A percentile compares a stretch with the other conserved stretches of the same genome.
phyloP scores from a whole-genome alignment of 768 basidiomycete species.

The Suillus luteus region DNA sequence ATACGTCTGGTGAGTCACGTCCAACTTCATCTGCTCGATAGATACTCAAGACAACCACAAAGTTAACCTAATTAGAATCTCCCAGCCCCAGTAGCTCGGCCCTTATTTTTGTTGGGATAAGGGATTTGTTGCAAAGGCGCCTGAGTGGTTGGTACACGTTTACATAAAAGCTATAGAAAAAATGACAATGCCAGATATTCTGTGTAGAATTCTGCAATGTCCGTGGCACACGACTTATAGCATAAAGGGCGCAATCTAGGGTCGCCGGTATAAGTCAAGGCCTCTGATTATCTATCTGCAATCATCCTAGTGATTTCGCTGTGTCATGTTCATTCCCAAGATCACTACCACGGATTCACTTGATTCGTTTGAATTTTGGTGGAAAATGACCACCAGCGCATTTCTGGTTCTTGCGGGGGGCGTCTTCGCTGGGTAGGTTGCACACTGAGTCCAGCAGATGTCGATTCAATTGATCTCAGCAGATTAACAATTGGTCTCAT shows the following conservation, averaged over 20 bases:
- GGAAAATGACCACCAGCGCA: slow-evolving; percentile 65
- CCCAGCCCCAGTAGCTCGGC: background rate
- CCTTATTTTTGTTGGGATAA: background rate
- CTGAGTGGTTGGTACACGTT: background rate
- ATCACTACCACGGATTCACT: slow-evolving; percentile 25
- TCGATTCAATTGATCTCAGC: background rate
- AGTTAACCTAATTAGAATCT: background rate
- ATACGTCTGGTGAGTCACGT: background rate
- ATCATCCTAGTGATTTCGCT: background rate
- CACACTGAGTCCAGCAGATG: background rate
- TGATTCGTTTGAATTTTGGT: slow-evolving; percentile 72
- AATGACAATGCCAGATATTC: background rate
- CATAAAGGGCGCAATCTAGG: background rate
- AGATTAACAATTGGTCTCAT: slow-evolving; percentile 90
- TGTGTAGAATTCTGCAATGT: background rate
- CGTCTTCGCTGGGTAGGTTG: slow-evolving; percentile 84
- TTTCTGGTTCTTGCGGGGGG: slow-evolving; percentile 82
- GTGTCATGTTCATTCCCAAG: background rate
- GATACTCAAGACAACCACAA: background rate
- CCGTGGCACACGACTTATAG: background rate
- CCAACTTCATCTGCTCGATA: background rate
- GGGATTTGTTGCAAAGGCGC: background rate
- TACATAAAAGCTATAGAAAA: background rate
- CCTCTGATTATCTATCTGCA: background rate
- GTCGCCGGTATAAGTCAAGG: background rate